A percentile compares a stretch with the other conserved stretches of the same genome.
These are phyloP conservation scores for Mycena vulgaris DNA, from an alignment of 768 basidiomycete species.

Conservation along the genomic window DNA sequence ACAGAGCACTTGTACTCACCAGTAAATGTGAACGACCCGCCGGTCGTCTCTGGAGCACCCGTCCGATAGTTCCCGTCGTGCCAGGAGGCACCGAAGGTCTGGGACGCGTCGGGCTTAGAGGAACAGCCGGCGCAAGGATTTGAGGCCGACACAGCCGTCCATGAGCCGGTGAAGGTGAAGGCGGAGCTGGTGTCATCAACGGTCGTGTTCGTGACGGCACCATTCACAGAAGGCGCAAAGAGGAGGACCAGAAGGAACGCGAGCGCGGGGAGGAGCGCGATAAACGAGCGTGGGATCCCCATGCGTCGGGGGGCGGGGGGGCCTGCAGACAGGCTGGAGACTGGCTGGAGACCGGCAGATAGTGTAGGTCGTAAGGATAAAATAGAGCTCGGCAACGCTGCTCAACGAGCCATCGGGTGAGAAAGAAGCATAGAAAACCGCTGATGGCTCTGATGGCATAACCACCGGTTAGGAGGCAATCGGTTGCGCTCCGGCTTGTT, in stretches of 20 bases:
- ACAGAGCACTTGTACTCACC: conserved; percentile 8
- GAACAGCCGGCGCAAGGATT: conserved; percentile 28
- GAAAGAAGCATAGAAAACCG: neutral
- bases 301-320: conserved; percentile 18
- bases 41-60: conserved; percentile 23
- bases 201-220: conserved; percentile 32
- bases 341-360: conserved; percentile 7
- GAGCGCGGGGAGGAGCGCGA: neutral
- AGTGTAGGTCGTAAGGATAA: neutral
- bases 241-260: conserved; percentile 6
- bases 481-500: neutral
- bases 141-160: conserved; percentile 28
- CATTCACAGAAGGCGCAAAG: conserved; percentile 20
- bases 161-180: conserved; percentile 28
- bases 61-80: conserved; percentile 35
- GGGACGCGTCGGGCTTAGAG: conserved; percentile 33
- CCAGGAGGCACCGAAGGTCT: conserved; percentile 16
- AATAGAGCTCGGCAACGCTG: neutral
- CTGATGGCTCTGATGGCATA: neutral
- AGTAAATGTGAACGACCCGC: conserved; percentile 36
- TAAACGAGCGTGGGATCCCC: conserved; percentile 36
- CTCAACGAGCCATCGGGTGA: neutral
- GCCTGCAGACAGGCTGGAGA: conserved; percentile 15
- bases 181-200: conserved; percentile 32
- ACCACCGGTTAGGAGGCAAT: neutral